These are phyloP conservation scores for Penicillium sclerotiorum DNA, from an alignment of 2,329 filamentous ascomycete species.

Conservation along the genomic window DNA sequence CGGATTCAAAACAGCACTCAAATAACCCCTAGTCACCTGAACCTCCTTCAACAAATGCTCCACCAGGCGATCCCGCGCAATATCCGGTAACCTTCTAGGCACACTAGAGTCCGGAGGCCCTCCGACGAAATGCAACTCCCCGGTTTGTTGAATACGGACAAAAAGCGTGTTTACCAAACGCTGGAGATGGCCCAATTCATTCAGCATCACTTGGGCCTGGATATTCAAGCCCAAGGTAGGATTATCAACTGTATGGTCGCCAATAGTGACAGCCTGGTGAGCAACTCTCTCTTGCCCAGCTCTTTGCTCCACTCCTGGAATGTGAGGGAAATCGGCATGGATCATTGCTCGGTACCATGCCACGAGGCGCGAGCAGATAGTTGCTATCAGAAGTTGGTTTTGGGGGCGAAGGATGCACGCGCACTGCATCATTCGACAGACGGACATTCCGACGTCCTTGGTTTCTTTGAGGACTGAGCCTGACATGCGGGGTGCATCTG, in stretches of 20 bases:
- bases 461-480: constrained; percentile 9
- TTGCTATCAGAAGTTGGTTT: constrained; percentile 9
- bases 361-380: constrained; percentile 9
- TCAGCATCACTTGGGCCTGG: constrained; percentile 6
- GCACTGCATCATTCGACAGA: constrained; percentile 14
- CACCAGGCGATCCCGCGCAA: neutral
- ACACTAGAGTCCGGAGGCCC: neutral
- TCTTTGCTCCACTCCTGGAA: too few relatives aligned
- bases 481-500: constrained; percentile 5
- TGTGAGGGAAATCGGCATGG: neutral
- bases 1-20: neutral
- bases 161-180: constrained; percentile 9
- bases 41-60: neutral
- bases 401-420: constrained; percentile 7
- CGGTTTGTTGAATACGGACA: constrained; percentile 5
- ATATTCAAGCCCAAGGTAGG: constrained; percentile 2
- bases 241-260: constrained; percentile 11
- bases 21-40: neutral
- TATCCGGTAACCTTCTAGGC: neutral
- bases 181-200: constrained; percentile 9
- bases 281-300: constrained; percentile 2
- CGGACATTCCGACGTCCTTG: constrained; percentile 10
- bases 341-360: constrained; percentile 12
- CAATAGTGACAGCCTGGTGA: constrained; percentile 11
- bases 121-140: neutral